Evolutionary conservation across 805 yeast species (phyloP).

Genomic region (Blastobotrys attinorum): DNA sequence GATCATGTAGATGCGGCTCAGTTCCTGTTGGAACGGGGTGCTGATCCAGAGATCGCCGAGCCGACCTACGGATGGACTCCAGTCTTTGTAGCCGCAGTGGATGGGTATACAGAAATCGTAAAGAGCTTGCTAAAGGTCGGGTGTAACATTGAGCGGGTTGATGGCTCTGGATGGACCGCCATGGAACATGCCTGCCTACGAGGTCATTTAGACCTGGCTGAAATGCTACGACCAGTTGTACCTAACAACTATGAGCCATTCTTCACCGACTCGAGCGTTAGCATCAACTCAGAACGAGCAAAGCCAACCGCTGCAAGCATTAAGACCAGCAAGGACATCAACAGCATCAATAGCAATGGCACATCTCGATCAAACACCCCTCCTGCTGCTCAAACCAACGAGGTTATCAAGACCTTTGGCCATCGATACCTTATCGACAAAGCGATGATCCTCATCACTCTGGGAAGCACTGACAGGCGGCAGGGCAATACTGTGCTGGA

Average conservation of each 20-base stretch:
- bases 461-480: conserved; percentile 80
- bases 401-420: conserved; percentile 66
- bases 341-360: no score
- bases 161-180: conserved; percentile 95
- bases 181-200: conserved; percentile 91
- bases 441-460: conserved; percentile 66
- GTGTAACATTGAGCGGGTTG: conserved; percentile 50
- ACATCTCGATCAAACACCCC: no score
- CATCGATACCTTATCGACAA: conserved; percentile 65
- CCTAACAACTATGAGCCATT: conserved; percentile 7
- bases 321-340: conserved; percentile 6
- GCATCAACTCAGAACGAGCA: background rate
- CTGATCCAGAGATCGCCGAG: conserved; percentile 72
- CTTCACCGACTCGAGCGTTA: background rate
- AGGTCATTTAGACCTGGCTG: conserved; percentile 72
- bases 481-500: conserved; percentile 51
- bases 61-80: conserved; percentile 90
- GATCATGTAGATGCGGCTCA: conserved; percentile 47
- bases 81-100: conserved; percentile 79
- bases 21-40: conserved; percentile 48
- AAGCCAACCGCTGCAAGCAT: background rate
- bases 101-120: conserved; percentile 59
- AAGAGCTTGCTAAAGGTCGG: conserved; percentile 42
- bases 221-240: conserved; percentile 35
- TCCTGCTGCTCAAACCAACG: background rate